phyloP scores from a whole-genome alignment of 768 basidiomycete species.

The Suillus hirtellus region DNA sequence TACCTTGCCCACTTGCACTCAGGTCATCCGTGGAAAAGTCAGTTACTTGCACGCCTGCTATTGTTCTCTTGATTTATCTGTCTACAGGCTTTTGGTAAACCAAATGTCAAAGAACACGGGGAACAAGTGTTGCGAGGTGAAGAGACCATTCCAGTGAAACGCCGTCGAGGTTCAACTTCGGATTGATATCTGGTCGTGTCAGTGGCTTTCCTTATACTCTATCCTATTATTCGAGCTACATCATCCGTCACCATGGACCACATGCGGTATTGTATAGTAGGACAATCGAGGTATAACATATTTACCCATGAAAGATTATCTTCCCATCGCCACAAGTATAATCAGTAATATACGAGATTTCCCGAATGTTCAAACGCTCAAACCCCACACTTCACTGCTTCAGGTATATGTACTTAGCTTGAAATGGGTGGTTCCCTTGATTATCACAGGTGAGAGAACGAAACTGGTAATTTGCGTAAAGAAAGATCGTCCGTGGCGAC shows the following conservation, averaged over 20 bases:
- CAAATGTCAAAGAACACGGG: conserved; percentile 53
- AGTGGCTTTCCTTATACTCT: neutral
- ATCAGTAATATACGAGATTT: neutral
- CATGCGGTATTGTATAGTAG: neutral
- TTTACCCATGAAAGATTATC: neutral
- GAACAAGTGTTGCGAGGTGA: conserved; percentile 54
- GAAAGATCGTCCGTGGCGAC: neutral
- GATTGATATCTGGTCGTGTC: neutral
- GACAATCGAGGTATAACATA: neutral
- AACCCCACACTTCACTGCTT: neutral
- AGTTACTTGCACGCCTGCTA: conserved; percentile 14
- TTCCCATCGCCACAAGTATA: neutral
- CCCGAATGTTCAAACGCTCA: neutral
- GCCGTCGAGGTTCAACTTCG: conserved; percentile 23
- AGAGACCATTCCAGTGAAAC: conserved; percentile 32
- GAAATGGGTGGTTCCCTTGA: neutral
- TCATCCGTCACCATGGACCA: neutral
- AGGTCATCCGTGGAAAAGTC: conserved; percentile 35
- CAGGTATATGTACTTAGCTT: neutral
- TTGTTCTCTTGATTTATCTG: neutral
- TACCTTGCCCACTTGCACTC: neutral
- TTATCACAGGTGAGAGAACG: neutral
- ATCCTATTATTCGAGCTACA: neutral
- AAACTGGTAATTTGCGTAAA: neutral
- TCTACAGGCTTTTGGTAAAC: conserved; percentile 30